Conservation (phyloP, 2,329 filamentous ascomycete genomes). For the Cercospora zeina region DNA sequence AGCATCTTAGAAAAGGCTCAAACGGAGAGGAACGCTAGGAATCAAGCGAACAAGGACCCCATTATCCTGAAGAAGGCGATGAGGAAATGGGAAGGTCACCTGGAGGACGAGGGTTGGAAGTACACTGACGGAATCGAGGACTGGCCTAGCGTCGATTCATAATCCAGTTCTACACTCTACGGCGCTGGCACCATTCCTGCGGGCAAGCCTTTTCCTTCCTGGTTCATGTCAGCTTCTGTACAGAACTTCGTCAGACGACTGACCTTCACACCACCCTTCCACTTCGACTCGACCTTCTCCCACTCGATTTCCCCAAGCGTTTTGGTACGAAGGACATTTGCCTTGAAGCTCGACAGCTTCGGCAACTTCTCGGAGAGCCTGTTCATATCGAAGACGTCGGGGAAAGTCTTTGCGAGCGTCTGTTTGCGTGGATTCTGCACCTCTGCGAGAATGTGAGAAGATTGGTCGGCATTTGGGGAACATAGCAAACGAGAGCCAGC, state of each 20-base stretch:
- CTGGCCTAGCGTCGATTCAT: no score
- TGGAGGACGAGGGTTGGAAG: no score
- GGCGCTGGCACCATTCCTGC: constrained; percentile 1
- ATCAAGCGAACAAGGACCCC: not conserved
- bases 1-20: not conserved
- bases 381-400: constrained; percentile 40
- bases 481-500: no score
- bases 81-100: not conserved
- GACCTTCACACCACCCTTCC: constrained; percentile 37
- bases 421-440: constrained; percentile 20
- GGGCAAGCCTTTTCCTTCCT: constrained; percentile 12
- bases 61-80: not conserved
- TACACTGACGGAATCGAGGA: no score
- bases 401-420: constrained; percentile 35
- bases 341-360: constrained; percentile 43
- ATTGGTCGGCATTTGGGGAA: not conserved
- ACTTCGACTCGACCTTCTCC: constrained; percentile 38
- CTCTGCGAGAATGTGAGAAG: constrained; percentile 14
- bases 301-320: constrained; percentile 41
- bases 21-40: not conserved
- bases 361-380: constrained; percentile 39
- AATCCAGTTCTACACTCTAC: not conserved
- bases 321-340: constrained; percentile 41
- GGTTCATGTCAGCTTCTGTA: not conserved
- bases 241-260: constrained; percentile 15